Evolutionary conservation across 805 yeast species (phyloP).

Genomic region (Lipomyces chichibuensis): DNA sequence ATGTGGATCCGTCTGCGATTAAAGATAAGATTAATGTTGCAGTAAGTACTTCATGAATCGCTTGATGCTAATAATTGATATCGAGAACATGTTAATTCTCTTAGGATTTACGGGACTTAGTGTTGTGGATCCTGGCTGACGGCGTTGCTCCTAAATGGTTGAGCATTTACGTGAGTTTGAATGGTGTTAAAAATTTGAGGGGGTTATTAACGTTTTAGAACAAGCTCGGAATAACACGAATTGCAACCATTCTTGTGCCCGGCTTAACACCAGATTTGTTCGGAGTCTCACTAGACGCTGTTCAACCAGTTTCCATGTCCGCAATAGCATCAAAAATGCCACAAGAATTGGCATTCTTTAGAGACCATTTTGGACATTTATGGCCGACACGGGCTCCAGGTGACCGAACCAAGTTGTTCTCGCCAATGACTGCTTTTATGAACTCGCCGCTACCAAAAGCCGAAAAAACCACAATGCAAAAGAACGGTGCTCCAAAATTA

Average conservation of each 20-base stretch:
- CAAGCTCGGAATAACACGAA: slow-evolving; percentile 53
- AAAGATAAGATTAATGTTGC: slow-evolving; percentile 32
- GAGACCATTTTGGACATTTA: slow-evolving; percentile 48
- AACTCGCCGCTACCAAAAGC: slow-evolving; percentile 59
- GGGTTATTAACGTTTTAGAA: slow-evolving; percentile 43
- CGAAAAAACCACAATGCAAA: slow-evolving; percentile 53
- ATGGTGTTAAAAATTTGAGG: background rate
- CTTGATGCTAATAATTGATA: no score
- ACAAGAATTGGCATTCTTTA: slow-evolving; percentile 44
- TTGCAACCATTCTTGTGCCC: slow-evolving; percentile 64
- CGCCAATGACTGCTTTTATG: slow-evolving; percentile 58
- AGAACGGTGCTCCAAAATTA: slow-evolving; percentile 42
- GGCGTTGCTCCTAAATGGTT: slow-evolving; percentile 55
- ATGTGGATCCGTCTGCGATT: slow-evolving; percentile 26
- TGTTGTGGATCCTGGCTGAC: slow-evolving; percentile 50
- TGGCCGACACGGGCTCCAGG: slow-evolving; percentile 70
- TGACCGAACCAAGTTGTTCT: slow-evolving; percentile 57
- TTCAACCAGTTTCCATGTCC: background rate
- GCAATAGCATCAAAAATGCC: background rate
- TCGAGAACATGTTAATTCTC: background rate
- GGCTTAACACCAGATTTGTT: slow-evolving; percentile 60
- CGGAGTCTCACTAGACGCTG: slow-evolving; percentile 41
- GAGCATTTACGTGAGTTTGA: slow-evolving; percentile 43
- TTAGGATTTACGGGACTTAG: slow-evolving; percentile 54
- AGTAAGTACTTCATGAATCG: slow-evolving; percentile 29